These are phyloP conservation scores for Fraxinus xanthoxyloides DNA, from an alignment of 305 asterid genomes.

Conservation along the genomic window DNA sequence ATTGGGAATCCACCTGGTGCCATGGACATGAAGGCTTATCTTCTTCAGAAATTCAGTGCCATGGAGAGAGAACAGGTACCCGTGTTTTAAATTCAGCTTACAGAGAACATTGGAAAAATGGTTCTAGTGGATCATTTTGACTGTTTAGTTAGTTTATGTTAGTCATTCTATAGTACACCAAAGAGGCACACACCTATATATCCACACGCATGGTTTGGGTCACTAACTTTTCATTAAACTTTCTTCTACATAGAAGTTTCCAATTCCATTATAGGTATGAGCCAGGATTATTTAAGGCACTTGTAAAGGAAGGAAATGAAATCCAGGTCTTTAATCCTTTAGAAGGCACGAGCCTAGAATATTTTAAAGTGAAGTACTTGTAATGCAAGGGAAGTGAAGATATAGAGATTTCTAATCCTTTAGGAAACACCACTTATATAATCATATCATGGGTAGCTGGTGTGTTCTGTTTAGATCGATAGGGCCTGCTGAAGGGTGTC, in stretches of 20 bases:
- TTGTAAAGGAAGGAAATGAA: background rate
- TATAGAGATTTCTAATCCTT: background rate
- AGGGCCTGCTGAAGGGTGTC: background rate
- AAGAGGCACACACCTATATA: background rate
- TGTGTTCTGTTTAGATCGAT: background rate
- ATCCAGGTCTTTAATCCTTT: background rate
- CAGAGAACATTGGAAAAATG: background rate
- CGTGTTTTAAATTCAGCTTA: background rate
- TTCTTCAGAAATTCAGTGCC: slow-evolving; percentile 84
- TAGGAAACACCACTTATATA: background rate
- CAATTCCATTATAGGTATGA: background rate
- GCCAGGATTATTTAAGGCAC: background rate
- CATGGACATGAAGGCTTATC: slow-evolving; percentile 93
- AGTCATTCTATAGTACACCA: background rate
- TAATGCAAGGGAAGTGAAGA: background rate
- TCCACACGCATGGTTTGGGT: background rate
- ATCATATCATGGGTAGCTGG: background rate
- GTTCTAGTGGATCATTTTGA: background rate
- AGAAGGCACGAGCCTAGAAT: background rate
- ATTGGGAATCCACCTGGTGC: slow-evolving; percentile 90
- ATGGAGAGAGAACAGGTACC: slow-evolving; percentile 73
- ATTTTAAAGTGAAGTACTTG: background rate
- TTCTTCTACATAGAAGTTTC: background rate
- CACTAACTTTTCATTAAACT: background rate
- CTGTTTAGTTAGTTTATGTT: background rate